Evolutionary conservation across 164 flowering plant species (phyloP), one percentile per base, ranked within the genome.

Genomic region (Magnolia changhungtana): DNA sequence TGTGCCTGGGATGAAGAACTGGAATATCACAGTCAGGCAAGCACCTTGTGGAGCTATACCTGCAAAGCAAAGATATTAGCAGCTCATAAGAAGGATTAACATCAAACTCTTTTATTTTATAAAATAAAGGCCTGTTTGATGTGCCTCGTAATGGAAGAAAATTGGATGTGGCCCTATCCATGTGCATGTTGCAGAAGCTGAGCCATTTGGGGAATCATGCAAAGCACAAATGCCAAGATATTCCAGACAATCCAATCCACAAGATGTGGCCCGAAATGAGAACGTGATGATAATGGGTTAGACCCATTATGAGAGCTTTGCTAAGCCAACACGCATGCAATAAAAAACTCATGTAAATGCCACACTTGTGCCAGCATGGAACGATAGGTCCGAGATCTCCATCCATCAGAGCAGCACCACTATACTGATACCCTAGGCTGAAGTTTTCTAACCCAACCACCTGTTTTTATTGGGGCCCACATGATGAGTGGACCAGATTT

Each of bases 1-100:
- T 3, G 98, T 85, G 49, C 98, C 99, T 1, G 97, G 92, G 79
- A 94, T 81, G 74, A 91, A 94, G 87, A 96, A 96, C 89, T 96
- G 98, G 81, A 91, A 96, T 69, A 96, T 87, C 77, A 94, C 94
- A 14, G 92, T 89, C 87, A 96, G 82, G 84, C 94, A 94, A 77
- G 89, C 87, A 76, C 90, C 92, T 58, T 88, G 87, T 2, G 86
- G 83, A 59, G 86, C 86, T 78, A 96, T 90, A 24, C 86, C 86
- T 81, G 81, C 75, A 71, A 73, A 51, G 16, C 1, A 74, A n/a
- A 67, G 52, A 45, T 37, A 37, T 37, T 3, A 37, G 45, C 45
- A 68, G n/a, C n/a, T 14, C 14, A 37, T 68, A 9, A 27, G 13
- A 23, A 21, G 11, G 71, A 68, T 68, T 55, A 13, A 68, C 19